Conservation (phyloP, 1,139 yeast genomes). For the Sugiyamaella sp. region DNA sequence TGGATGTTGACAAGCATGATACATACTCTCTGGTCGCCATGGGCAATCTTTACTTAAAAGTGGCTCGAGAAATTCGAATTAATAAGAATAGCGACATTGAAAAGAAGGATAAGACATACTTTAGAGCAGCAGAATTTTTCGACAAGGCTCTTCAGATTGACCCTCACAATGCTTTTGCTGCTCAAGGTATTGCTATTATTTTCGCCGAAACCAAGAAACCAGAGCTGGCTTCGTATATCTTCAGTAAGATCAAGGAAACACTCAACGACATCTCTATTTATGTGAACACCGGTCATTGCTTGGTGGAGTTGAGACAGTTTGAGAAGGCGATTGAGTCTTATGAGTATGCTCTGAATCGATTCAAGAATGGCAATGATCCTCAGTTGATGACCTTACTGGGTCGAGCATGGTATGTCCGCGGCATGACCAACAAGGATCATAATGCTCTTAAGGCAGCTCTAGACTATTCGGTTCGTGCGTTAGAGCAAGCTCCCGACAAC, state of each 20-base stretch:
- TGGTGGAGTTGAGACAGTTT: conserved; percentile 78
- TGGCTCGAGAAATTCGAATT: conserved; percentile 76
- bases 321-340: conserved; percentile 88
- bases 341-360: conserved; percentile 73
- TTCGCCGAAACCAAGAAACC: conserved; percentile 85
- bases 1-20: conserved; percentile 79
- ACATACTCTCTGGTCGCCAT: conserved; percentile 85
- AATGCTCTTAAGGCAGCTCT: conserved; percentile 63
- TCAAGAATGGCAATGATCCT: conserved; percentile 64
- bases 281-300: conserved; percentile 86
- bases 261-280: conserved; percentile 81
- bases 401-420: conserved; percentile 89
- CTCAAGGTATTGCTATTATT: conserved; percentile 94
- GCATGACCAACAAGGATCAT: conserved; percentile 65
- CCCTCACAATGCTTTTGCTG: conserved; percentile 88
- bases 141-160: conserved; percentile 87
- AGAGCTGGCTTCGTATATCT: conserved; percentile 78
- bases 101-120: conserved; percentile 74
- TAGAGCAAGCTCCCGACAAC: conserved; percentile 46
- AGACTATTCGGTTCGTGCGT: conserved; percentile 63
- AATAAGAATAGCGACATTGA: conserved; percentile 56
- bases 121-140: conserved; percentile 86
- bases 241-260: conserved; percentile 89
- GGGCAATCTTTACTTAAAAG: conserved; percentile 81
- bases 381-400: conserved; percentile 75